Percentiles rank a stretch among this genome's conserved stretches.
Conservation (phyloP, 2,329 filamentous ascomycete genomes). For the Claviceps purpurea region DNA sequence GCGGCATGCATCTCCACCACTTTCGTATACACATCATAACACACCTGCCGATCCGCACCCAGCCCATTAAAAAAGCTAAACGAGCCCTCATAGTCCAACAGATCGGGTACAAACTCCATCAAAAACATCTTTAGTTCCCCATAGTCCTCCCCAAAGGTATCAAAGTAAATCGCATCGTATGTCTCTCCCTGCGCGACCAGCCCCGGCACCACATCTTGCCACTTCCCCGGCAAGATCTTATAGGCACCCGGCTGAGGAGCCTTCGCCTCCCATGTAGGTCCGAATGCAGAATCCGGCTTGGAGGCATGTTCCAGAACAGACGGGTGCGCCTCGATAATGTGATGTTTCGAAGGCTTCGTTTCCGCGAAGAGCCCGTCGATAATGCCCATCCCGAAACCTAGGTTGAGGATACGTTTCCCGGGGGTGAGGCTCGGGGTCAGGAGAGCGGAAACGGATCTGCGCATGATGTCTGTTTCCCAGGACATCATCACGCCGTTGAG, state of each 20-base stretch:
- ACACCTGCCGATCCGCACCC: slow-evolving; percentile 81
- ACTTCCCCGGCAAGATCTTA: slow-evolving; percentile 54
- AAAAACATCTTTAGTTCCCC: slow-evolving; percentile 76
- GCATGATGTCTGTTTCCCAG: slow-evolving; percentile 84
- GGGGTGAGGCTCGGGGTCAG: slow-evolving; percentile 24
- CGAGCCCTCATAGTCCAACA: slow-evolving; percentile 58
- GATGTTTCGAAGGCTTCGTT: slow-evolving; percentile 54
- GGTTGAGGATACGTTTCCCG: slow-evolving; percentile 64
- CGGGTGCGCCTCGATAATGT: slow-evolving; percentile 78
- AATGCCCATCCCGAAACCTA: slow-evolving; percentile 87
- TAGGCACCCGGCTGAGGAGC: slow-evolving; percentile 52
- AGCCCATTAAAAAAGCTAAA: slow-evolving; percentile 88
- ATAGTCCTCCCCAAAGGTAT: slow-evolving; percentile 95
- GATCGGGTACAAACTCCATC: slow-evolving; percentile 66
- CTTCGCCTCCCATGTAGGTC: slow-evolving; percentile 38
- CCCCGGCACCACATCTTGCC: slow-evolving; percentile 66
- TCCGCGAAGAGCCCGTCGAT: slow-evolving; percentile 64
- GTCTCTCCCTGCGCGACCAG: slow-evolving; percentile 54
- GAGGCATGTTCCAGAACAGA: slow-evolving; percentile 56
- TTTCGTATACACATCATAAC: slow-evolving; percentile 91
- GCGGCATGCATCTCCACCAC: slow-evolving; percentile 83
- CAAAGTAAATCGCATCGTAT: slow-evolving; percentile 90
- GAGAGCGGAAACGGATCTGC: slow-evolving; percentile 56
- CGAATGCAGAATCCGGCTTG: slow-evolving; percentile 35
- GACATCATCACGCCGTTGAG: slow-evolving; percentile 89